These are phyloP conservation scores for Fusarium sp. DNA, from an alignment of 2,329 filamentous ascomycete species.

Conservation along the genomic window DNA sequence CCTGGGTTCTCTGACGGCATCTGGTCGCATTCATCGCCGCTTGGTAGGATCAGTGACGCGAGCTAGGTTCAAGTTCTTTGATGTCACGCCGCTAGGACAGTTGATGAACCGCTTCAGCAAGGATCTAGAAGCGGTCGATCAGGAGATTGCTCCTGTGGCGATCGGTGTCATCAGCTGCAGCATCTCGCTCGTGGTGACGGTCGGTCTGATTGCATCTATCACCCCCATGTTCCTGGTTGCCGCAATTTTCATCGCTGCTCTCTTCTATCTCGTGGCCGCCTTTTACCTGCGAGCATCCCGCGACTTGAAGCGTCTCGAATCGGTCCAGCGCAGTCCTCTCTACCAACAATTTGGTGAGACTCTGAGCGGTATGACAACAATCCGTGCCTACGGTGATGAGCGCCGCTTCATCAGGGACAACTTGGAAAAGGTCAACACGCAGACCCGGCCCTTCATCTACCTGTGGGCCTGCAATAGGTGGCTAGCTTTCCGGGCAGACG, in stretches of 20 bases:
- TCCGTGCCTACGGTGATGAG: conserved; percentile 95
- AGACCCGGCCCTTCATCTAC: conserved; percentile 94
- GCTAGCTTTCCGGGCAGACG: conserved; percentile 92
- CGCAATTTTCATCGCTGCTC: conserved; percentile 82
- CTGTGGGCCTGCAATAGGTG: conserved; percentile 97
- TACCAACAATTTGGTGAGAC: conserved; percentile 99
- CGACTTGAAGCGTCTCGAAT: conserved; percentile 94
- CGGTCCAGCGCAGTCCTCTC: conserved; percentile 90
- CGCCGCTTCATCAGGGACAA: conserved; percentile 95
- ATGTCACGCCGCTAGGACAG: conserved; percentile 93
- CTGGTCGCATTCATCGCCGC: conserved; percentile 82
- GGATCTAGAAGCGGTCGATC: conserved; percentile 93
- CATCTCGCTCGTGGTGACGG: conserved; percentile 81
- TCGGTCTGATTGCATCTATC: conserved; percentile 86
- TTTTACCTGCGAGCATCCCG: conserved; percentile 95
- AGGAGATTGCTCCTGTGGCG: conserved; percentile 93
- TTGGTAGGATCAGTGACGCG: conserved; percentile 84
- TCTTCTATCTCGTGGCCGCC: conserved; percentile 85
- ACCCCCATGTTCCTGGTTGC: conserved; percentile 93
- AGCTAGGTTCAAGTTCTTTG: conserved; percentile 97
- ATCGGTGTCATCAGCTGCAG: conserved; percentile 78
- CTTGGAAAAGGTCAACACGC: conserved; percentile 85
- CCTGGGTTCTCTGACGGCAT: conserved; percentile 89
- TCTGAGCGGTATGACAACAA: conserved; percentile 92
- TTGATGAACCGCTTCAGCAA: conserved; percentile 99